A percentile compares a stretch with the other conserved stretches of the same genome.
phyloP scores from a whole-genome alignment of 768 basidiomycete species.

The Russula sp. region DNA sequence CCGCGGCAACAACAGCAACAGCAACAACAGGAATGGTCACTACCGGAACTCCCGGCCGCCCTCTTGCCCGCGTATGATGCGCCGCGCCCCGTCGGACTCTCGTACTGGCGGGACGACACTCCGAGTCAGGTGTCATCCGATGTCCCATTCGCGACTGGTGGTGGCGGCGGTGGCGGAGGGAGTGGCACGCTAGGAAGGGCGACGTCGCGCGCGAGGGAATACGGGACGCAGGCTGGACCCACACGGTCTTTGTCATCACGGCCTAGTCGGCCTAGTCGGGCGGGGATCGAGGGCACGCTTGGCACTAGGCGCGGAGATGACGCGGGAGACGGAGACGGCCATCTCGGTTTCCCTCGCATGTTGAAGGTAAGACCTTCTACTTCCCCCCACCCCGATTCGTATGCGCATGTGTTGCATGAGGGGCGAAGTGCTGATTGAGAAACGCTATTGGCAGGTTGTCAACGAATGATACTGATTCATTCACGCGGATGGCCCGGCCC shows the following conservation, averaged over 20 bases:
- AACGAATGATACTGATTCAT: constrained; percentile 8
- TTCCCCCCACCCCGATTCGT: too few relatives aligned
- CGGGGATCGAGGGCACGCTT: constrained; percentile 26
- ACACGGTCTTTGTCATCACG: too few relatives aligned
- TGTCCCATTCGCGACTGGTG: background rate
- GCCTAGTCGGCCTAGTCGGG: constrained; percentile 9
- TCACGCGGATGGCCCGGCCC: background rate
- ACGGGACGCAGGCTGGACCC: background rate
- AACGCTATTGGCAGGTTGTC: constrained; percentile 12
- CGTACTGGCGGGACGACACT: background rate
- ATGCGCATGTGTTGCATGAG: too few relatives aligned
- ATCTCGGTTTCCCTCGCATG: background rate
- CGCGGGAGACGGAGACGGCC: background rate
- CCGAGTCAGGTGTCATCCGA: background rate
- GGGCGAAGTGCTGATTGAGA: background rate
- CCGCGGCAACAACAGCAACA: background rate
- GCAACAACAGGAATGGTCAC: background rate
- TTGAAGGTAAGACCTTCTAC: constrained; percentile 19
- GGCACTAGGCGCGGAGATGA: constrained; percentile 5
- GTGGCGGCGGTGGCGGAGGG: background rate
- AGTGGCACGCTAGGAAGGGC: too few relatives aligned
- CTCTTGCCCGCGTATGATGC: background rate
- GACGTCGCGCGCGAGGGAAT: background rate
- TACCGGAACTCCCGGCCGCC: background rate
- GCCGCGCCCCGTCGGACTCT: background rate